These are phyloP conservation scores for Phytophthora fragariaefolia DNA, from an alignment of 352 stramenopile genomes.

Conservation along the genomic window DNA sequence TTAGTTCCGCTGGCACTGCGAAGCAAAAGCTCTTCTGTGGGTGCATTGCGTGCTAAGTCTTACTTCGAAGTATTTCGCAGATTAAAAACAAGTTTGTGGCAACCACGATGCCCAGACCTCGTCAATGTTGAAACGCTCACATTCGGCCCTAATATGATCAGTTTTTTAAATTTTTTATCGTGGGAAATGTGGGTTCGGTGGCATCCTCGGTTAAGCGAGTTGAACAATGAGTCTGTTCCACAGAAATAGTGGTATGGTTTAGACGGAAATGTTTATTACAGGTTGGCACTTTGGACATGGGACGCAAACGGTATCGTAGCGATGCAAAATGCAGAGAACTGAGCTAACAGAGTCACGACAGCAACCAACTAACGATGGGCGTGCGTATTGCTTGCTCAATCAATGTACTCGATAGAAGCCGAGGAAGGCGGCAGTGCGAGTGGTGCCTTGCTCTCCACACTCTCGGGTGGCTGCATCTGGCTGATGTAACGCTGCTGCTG, in stretches of 20 bases:
- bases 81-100: too few relatives aligned
- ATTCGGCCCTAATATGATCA: too few relatives aligned
- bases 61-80: too few relatives aligned
- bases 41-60: constrained; percentile 75
- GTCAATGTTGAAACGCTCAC: too few relatives aligned
- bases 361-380: constrained; percentile 21
- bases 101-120: too few relatives aligned
- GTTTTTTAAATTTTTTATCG: too few relatives aligned
- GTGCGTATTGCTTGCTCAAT: constrained; percentile 27
- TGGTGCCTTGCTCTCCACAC: constrained; percentile 33
- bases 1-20: constrained; percentile 16
- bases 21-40: constrained; percentile 76
- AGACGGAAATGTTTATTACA: constrained; percentile 41
- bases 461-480: constrained; percentile 34
- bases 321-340: constrained; percentile 29
- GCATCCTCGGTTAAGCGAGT: too few relatives aligned
- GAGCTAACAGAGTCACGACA: constrained; percentile 25
- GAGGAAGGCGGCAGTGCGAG: constrained; percentile 36
- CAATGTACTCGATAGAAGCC: constrained; percentile 55
- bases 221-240: not conserved
- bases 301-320: constrained; percentile 6
- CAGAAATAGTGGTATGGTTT: not conserved
- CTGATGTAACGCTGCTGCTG: constrained; percentile 49
- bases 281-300: constrained; percentile 18
- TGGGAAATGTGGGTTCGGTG: too few relatives aligned